phyloP scores from a whole-genome alignment of 2,329 filamentous ascomycete species.

The Aspergillus sp. region DNA sequence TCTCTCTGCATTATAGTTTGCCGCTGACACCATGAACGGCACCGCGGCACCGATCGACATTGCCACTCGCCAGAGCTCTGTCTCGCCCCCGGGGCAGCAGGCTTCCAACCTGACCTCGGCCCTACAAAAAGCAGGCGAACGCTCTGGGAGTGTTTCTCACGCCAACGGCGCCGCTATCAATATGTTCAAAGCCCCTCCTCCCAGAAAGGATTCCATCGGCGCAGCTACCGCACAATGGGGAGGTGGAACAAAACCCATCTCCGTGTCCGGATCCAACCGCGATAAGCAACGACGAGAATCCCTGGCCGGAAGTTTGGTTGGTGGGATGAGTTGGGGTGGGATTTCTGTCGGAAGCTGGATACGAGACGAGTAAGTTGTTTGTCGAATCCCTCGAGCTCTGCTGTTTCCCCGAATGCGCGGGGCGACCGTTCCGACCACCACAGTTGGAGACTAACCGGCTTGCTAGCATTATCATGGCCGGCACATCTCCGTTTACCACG shows the following conservation, averaged over 20 bases:
- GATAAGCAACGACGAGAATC: slow-evolving; percentile 58
- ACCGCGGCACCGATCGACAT: slow-evolving; percentile 61
- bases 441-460: slow-evolving; percentile 4
- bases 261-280: slow-evolving; percentile 50
- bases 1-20: slow-evolving; percentile 30
- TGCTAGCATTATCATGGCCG: slow-evolving; percentile 81
- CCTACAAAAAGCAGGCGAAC: slow-evolving; percentile 51
- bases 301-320: slow-evolving; percentile 61
- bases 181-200: slow-evolving; percentile 39
- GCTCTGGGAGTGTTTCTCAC: slow-evolving; percentile 44
- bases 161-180: slow-evolving; percentile 39
- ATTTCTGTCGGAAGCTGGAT: slow-evolving; percentile 97
- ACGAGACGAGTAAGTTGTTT: slow-evolving; percentile 82
- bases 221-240: slow-evolving; percentile 54
- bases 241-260: slow-evolving; percentile 60
- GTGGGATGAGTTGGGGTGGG: slow-evolving; percentile 95
- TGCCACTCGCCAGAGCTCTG: slow-evolving; percentile 55
- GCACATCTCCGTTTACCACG: slow-evolving; percentile 81
- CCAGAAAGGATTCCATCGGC: slow-evolving; percentile 56
- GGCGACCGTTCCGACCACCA: background rate
- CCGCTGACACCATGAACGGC: slow-evolving; percentile 49
- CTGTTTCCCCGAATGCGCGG: background rate
- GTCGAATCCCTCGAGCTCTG: background rate
- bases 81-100: slow-evolving; percentile 59
- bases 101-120: slow-evolving; percentile 64